Conservation (phyloP, 352 stramenopile genomes). For the Nothophytophthora sp. region DNA sequence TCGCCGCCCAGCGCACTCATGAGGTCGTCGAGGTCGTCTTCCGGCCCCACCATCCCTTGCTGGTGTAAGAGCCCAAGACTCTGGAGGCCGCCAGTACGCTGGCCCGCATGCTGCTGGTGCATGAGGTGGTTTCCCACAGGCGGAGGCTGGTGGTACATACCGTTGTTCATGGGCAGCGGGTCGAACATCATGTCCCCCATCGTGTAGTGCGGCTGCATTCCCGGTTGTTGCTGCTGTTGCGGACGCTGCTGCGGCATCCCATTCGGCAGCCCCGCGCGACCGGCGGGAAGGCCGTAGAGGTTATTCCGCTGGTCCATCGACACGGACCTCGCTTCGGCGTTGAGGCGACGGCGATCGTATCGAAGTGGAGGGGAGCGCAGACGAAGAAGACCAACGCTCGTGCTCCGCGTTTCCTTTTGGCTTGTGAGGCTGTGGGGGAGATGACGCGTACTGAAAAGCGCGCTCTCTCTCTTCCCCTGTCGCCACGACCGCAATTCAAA, state of each 20-base stretch:
- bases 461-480: too few relatives aligned
- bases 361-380: background rate
- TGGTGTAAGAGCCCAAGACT: slow-evolving; percentile 46
- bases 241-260: slow-evolving; percentile 33
- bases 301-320: slow-evolving; percentile 63
- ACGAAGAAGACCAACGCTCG: slow-evolving; percentile 1
- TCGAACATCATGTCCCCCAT: slow-evolving; percentile 85
- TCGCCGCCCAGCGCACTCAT: slow-evolving; percentile 62
- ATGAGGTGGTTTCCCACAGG: slow-evolving; percentile 2
- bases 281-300: slow-evolving; percentile 55
- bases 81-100: slow-evolving; percentile 8
- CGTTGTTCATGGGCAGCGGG: slow-evolving; percentile 63
- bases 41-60: slow-evolving; percentile 49
- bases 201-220: slow-evolving; percentile 53
- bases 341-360: too few relatives aligned
- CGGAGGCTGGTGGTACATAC: slow-evolving; percentile 49
- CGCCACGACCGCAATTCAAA: slow-evolving; percentile 13
- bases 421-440: slow-evolving; percentile 7
- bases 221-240: slow-evolving; percentile 40
- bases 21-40: slow-evolving; percentile 77
- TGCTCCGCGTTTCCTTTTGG: too few relatives aligned
- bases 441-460: slow-evolving; percentile 1
- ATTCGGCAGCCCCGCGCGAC: slow-evolving; percentile 38
- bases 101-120: slow-evolving; percentile 43
- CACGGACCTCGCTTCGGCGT: too few relatives aligned